phyloP scores from a whole-genome alignment of 352 stramenopile species.

The Aphanomyces invadans region DNA sequence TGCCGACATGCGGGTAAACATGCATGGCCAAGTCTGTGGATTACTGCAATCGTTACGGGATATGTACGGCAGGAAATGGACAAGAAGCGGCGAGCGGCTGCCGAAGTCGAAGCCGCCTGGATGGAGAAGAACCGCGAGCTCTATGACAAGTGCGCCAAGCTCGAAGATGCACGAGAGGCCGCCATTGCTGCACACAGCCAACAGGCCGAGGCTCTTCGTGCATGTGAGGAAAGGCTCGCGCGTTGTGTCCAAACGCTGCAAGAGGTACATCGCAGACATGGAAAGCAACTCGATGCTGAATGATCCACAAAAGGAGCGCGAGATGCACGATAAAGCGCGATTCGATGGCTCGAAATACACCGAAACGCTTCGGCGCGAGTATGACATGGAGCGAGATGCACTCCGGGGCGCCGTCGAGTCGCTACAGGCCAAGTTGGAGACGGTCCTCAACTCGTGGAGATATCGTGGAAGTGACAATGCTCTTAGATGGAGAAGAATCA shows the following conservation, averaged over 20 bases:
- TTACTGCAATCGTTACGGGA: too few species aligned
- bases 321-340: not conserved
- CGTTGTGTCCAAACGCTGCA: not conserved
- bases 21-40: too few species aligned
- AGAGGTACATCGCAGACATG: not conserved
- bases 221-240: not conserved
- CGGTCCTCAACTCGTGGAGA: not conserved
- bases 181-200: not conserved
- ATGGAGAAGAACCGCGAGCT: conserved; percentile 80
- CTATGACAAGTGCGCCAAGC: conserved; percentile 48
- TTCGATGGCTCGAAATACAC: not conserved
- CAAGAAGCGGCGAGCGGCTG: conserved; percentile 65
- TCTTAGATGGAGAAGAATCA: conserved; percentile 7
- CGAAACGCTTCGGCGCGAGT: not conserved
- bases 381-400: not conserved
- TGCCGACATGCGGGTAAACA: conserved; percentile 32
- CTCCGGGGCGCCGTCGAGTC: not conserved
- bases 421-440: conserved; percentile 1
- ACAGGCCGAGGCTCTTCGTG: not conserved
- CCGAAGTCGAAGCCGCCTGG: conserved; percentile 72
- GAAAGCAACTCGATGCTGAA: too few species aligned
- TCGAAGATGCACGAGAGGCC: conserved; percentile 38
- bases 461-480: not conserved
- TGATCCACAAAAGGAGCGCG: conserved; percentile 1
- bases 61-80: conserved; percentile 56